These are phyloP conservation scores for Geoglossum cookeanum DNA, from an alignment of 2,329 filamentous ascomycete species.

Conservation along the genomic window DNA sequence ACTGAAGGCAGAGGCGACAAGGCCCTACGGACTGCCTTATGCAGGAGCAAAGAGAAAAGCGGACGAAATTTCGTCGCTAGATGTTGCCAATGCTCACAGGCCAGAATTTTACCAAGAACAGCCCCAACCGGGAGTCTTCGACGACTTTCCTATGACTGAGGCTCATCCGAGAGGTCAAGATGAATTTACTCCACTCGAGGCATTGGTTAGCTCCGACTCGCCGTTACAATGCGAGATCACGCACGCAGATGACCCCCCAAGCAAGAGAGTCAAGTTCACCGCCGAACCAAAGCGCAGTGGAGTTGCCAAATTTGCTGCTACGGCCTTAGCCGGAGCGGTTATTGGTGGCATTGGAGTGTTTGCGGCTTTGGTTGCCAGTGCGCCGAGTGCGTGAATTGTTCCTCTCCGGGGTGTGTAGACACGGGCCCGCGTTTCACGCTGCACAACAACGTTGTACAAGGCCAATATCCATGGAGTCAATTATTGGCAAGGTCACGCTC, in stretches of 20 bases:
- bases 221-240: not conserved
- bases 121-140: not conserved
- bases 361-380: constrained; percentile 20
- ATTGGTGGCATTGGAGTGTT: constrained; percentile 20
- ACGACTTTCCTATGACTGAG: constrained; percentile 4
- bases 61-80: constrained; percentile 14
- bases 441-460: not conserved
- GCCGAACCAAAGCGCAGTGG: constrained; percentile 4
- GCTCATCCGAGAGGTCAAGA: constrained; percentile 6
- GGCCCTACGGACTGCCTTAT: not conserved
- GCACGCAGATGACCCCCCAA: constrained; percentile 7
- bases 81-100: constrained; percentile 12
- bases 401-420: not conserved
- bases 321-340: constrained; percentile 19
- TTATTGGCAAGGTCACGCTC: not conserved
- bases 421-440: not conserved
- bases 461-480: not conserved
- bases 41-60: constrained; percentile 14
- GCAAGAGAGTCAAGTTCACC: constrained; percentile 10
- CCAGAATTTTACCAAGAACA: constrained; percentile 10
- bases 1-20: not conserved
- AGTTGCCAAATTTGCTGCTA: constrained; percentile 12
- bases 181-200: constrained; percentile 4
- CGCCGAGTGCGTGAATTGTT: constrained; percentile 10
- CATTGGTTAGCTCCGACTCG: not conserved